phyloP scores from a whole-genome alignment of 1,284 basidiomycete species.

The Moniliella sp. region DNA sequence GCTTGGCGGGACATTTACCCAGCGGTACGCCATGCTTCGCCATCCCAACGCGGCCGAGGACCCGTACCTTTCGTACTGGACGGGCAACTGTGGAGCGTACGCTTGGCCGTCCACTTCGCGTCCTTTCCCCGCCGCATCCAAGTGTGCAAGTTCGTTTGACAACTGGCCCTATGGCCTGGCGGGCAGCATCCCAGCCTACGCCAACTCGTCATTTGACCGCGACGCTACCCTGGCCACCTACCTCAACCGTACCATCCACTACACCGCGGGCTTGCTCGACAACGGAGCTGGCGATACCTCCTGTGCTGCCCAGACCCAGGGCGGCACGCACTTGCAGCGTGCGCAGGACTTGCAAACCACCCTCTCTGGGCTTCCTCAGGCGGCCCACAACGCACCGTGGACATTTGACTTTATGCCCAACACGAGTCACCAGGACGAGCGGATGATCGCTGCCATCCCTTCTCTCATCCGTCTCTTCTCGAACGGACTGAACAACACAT shows the following conservation, averaged over 20 bases:
- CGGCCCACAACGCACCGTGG: slow-evolving; percentile 1
- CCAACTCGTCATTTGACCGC: slow-evolving; percentile 8
- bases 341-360: slow-evolving; percentile 13
- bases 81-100: slow-evolving; percentile 21
- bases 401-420: slow-evolving; percentile 7
- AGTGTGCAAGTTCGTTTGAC: slow-evolving; percentile 5
- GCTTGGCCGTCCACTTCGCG: slow-evolving; percentile 8
- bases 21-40: slow-evolving; percentile 23
- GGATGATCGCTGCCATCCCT: slow-evolving; percentile 12
- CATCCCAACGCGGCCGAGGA: slow-evolving; percentile 7
- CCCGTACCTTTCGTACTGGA: slow-evolving; percentile 12
- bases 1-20: slow-evolving; percentile 14
- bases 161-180: slow-evolving; percentile 17
- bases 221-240: slow-evolving; percentile 8
- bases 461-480: slow-evolving; percentile 11
- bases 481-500: slow-evolving; percentile 4
- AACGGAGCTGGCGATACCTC: slow-evolving; percentile 14
- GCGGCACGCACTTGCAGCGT: slow-evolving; percentile 12
- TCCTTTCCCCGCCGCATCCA: slow-evolving; percentile 5
- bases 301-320: slow-evolving; percentile 21
- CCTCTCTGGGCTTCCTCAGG: neutral
- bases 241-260: slow-evolving; percentile 11
- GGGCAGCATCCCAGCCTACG: slow-evolving; percentile 11
- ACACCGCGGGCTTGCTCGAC: slow-evolving; percentile 13
- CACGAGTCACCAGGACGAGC: slow-evolving; percentile 16